phyloP scores from a whole-genome alignment of 345 rosid species.

The Camelina hispida region DNA sequence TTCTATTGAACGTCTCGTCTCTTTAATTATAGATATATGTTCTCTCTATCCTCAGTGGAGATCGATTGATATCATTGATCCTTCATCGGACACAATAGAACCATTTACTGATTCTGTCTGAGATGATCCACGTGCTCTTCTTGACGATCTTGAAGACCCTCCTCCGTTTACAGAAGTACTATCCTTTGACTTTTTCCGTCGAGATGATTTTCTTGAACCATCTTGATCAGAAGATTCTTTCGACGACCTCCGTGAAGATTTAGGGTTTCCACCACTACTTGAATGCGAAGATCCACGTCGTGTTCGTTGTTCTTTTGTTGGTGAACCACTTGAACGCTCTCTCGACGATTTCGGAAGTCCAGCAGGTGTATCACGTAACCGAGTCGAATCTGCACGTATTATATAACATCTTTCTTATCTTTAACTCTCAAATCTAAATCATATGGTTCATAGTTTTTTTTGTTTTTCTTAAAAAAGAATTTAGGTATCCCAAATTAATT shows the following conservation, averaged over 20 bases:
- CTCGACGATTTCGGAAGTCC: constrained; percentile 37
- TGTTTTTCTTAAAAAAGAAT: too few relatives aligned
- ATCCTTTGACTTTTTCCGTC: constrained; percentile 58
- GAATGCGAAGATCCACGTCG: constrained; percentile 53
- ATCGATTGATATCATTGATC: constrained; percentile 29
- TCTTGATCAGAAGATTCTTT: constrained; percentile 43
- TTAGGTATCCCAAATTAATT: too few relatives aligned
- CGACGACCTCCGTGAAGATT: constrained; percentile 35
- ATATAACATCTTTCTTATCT: too few relatives aligned
- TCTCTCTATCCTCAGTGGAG: not conserved
- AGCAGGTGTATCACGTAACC: constrained; percentile 26
- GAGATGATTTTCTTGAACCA: constrained; percentile 49
- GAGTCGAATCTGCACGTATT: constrained; percentile 24
- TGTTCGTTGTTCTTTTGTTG: constrained; percentile 49
- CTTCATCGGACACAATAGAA: constrained; percentile 10
- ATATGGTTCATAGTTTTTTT: not conserved
- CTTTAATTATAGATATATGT: not conserved
- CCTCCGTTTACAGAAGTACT: constrained; percentile 19
- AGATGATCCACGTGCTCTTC: constrained; percentile 36
- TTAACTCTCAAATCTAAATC: not conserved
- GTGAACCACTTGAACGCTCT: constrained; percentile 32
- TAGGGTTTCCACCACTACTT: not conserved
- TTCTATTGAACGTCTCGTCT: not conserved
- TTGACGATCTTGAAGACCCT: constrained; percentile 48
- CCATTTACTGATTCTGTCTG: constrained; percentile 32